Base-by-base conservation (phyloP, 2,329 filamentous ascomycete species). In the Calonectria leucothoes region DNA sequence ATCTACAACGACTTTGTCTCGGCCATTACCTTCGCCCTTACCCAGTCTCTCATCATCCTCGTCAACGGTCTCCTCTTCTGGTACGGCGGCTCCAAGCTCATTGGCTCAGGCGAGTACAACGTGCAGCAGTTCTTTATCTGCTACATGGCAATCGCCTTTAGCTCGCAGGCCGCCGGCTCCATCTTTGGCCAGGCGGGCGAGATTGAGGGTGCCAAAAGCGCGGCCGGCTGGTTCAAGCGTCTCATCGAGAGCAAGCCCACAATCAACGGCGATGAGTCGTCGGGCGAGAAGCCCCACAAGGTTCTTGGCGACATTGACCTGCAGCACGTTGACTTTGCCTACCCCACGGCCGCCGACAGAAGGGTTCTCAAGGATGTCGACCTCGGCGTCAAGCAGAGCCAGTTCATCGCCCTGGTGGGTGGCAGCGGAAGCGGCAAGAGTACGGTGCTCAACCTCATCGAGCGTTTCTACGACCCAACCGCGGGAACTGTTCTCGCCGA, bases 1-100 rank as follows among this genome's bases (percentile, higher is more conserved):
- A 20, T 69, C 15, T 15, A 7, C 14, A 63, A 49, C 23, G 42
- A 63, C 17, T 25, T 69, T 25, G 17, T 33, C 7, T 51, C 55
- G 4, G 57, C 57, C 42, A 42, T 69, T 45, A 63, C 55, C 33
- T 69, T 42, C 15, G 45, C 67, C 7, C 67, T 69, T 11, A 69
- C 55, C 20, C 67, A 69, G 33, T 69, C 67, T 1, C 37, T 69
- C 31, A 17, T 12, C n/a, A 39, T 69, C 25, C 57, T 69, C 11
- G 67, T 59, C 25, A 69, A 39, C 42, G 67, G 42, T 15, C 67
- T 69, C 10, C 55, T 59, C 10, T 69, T 69, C 20, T 69, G 67
- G 67, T 69, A 69, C 25, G 67, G 67, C 5, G 67, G 67, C 20
- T 45, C 59, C 39, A 59, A 59, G 29, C 33, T 69, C 42, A 69